Evolutionary conservation across 495 filamentous ascomycete species (phyloP), one percentile per base, ranked within the genome.

Genomic region (Hypoxylon fuscum): DNA sequence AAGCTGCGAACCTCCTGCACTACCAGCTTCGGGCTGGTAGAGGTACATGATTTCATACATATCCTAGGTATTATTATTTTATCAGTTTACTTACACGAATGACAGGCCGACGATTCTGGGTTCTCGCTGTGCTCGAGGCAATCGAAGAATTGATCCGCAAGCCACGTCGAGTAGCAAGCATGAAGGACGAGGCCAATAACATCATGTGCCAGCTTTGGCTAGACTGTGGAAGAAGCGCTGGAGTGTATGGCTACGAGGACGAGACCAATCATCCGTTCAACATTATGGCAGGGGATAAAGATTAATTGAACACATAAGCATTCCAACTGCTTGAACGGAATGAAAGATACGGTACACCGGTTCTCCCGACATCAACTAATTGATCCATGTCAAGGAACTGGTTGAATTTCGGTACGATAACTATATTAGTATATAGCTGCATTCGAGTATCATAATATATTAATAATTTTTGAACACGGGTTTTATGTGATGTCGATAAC

Each of bases 61-160:
- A n/a, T n/a, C n/a, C n/a, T n/a, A n/a, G n/a, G n/a, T n/a, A n/a
- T n/a, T n/a, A n/a, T n/a, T n/a, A n/a, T n/a, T n/a, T n/a, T 37
- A 3, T 32, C 3, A 17, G 14, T 23, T 25, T 35, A 37, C 38
- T 51, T 1, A 34, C 20, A 17, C 12, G 8, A 0, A 17, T 3
- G 10, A 38, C 22, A 35, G 55, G 55, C 18, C 11, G 10, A 1
- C 55, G 55, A 3, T 37, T 12, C 15, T 59, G 55, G 55, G 1
- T 44, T 7, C 11, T 25, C 10, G 10, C 15, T 4, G 9, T 51
- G 0, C 6, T 59, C 9, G 10, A 15, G 4, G 15, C n/a, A 1
- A 25, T 59, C n/a, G 5, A 17, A 1, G 9, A 1, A 3, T 38
- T 35, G 8, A 38, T 59, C 15, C 6, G 9, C n/a, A 23, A 43